These are phyloP conservation scores for Salix udensis DNA, from an alignment of 345 rosid species.

Conservation along the genomic window DNA sequence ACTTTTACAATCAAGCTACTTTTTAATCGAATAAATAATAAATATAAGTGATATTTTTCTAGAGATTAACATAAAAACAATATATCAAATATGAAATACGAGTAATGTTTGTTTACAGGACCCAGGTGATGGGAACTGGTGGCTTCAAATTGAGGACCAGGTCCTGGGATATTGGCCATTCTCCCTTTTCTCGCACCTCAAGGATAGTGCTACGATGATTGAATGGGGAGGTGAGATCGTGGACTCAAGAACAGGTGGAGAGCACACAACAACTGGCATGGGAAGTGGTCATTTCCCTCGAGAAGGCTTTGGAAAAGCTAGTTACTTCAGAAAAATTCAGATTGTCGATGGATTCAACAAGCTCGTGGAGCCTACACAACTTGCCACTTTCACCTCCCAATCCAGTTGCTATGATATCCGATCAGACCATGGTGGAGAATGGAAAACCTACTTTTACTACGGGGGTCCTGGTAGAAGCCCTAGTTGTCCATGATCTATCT, in stretches of 20 bases:
- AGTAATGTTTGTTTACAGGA: slow-evolving; percentile 20
- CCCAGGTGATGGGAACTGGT: slow-evolving; percentile 33
- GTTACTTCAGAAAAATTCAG: slow-evolving; percentile 26
- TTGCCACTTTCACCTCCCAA: slow-evolving; percentile 8
- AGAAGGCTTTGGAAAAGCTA: slow-evolving; percentile 32
- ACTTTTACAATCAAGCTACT: no score
- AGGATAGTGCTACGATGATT: slow-evolving; percentile 18
- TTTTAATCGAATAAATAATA: no score
- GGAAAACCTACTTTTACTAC: slow-evolving; percentile 6
- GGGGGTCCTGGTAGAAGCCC: slow-evolving; percentile 26
- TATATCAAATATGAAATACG: no score
- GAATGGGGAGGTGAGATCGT: slow-evolving; percentile 43
- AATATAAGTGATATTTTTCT: no score
- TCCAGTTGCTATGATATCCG: slow-evolving; percentile 26
- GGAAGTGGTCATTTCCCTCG: slow-evolving; percentile 43
- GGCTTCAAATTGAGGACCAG: slow-evolving; percentile 25
- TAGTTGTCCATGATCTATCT: slow-evolving; percentile 21
- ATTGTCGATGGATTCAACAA: slow-evolving; percentile 25
- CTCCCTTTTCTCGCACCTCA: slow-evolving; percentile 21
- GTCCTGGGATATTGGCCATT: slow-evolving; percentile 44
- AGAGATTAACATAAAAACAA: no score
- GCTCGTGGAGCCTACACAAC: slow-evolving; percentile 18
- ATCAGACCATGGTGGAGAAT: slow-evolving; percentile 8
- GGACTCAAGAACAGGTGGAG: slow-evolving; percentile 5
- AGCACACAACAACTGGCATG: slow-evolving; percentile 38